A percentile compares a stretch with the other conserved stretches of the same genome.
Conservation (phyloP, 192 early-diverging fungal genomes). For the Coemansia sp. region DNA sequence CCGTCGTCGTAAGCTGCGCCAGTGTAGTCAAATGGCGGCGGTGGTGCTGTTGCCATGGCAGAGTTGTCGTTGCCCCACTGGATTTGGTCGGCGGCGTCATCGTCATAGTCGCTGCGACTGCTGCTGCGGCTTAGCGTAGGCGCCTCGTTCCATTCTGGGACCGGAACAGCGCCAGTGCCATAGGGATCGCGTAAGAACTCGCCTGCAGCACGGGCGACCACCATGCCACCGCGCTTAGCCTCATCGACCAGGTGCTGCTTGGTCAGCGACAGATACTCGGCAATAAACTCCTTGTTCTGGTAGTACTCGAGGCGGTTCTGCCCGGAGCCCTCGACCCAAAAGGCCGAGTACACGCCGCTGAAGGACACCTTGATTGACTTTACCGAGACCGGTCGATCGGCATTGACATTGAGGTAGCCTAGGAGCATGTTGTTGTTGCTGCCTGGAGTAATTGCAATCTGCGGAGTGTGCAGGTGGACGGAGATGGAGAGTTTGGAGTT, state of each 20-base stretch:
- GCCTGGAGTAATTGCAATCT: constrained; percentile 31
- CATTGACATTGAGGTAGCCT: constrained; percentile 14
- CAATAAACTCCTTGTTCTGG: constrained; percentile 32
- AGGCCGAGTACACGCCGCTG: constrained; percentile 28
- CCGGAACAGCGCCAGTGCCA: background rate
- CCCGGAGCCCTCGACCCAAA: constrained; percentile 24
- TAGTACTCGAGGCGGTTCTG: constrained; percentile 23
- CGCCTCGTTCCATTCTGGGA: background rate
- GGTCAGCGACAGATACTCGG: constrained; percentile 14
- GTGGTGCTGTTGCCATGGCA: constrained; percentile 4
- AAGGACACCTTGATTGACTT: constrained; percentile 24
- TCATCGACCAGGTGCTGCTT: constrained; percentile 5
- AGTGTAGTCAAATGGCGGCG: constrained; percentile 4
- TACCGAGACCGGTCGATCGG: constrained; percentile 15
- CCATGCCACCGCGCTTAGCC: background rate
- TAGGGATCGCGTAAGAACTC: background rate
- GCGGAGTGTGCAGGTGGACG: constrained; percentile 29
- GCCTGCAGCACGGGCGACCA: background rate
- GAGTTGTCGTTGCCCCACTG: constrained; percentile 5
- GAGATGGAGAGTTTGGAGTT: constrained; percentile 13
- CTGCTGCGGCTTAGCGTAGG: constrained; percentile 5
- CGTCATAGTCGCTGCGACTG: constrained; percentile 14
- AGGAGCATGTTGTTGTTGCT: constrained; percentile 33
- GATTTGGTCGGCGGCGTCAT: background rate
- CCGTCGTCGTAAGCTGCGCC: background rate